Percentiles rank a stretch among this genome's conserved stretches.
These are phyloP conservation scores for Cystobasidium ongulense DNA, from an alignment of 768 basidiomycete species.

Conservation along the genomic window DNA sequence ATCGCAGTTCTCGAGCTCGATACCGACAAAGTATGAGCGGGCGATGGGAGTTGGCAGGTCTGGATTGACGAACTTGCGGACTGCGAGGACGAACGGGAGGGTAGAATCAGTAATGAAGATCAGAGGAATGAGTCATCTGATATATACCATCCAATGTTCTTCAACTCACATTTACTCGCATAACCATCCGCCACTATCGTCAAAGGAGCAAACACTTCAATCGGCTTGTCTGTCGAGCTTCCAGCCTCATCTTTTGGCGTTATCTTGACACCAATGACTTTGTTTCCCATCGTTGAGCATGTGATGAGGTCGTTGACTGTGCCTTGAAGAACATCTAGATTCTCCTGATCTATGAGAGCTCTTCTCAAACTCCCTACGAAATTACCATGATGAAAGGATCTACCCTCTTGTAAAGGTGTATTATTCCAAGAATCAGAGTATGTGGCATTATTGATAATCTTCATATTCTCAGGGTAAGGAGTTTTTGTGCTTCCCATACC, in stretches of 20 bases:
- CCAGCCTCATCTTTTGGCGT: conserved; percentile 47
- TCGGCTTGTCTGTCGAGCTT: conserved; percentile 39
- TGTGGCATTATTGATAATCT: neutral
- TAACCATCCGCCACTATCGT: conserved; percentile 90
- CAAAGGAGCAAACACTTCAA: conserved; percentile 56
- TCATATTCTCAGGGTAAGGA: conserved; percentile 60
- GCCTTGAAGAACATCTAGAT: conserved; percentile 75
- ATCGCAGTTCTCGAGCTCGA: conserved; percentile 65
- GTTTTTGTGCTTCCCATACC: conserved; percentile 65
- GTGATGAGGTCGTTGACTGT: conserved; percentile 65
- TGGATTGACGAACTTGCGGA: conserved; percentile 60
- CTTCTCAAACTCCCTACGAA: conserved; percentile 72
- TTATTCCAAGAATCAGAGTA: conserved; percentile 30
- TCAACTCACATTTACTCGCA: conserved; percentile 58
- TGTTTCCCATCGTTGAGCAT: conserved; percentile 52
- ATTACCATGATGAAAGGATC: conserved; percentile 87
- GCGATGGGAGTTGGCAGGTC: conserved; percentile 50
- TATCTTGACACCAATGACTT: conserved; percentile 62
- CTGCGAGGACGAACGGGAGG: conserved; percentile 43
- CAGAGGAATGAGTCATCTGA: too few relatives aligned
- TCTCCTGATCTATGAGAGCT: conserved; percentile 55
- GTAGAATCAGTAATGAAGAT: too few relatives aligned
- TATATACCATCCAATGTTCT: neutral
- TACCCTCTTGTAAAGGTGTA: conserved; percentile 53
- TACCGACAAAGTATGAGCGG: conserved; percentile 68